Percentiles rank a stretch among this genome's conserved stretches.
Conservation (phyloP, 495 filamentous ascomycete species). For the Trichoderma gamsii region DNA sequence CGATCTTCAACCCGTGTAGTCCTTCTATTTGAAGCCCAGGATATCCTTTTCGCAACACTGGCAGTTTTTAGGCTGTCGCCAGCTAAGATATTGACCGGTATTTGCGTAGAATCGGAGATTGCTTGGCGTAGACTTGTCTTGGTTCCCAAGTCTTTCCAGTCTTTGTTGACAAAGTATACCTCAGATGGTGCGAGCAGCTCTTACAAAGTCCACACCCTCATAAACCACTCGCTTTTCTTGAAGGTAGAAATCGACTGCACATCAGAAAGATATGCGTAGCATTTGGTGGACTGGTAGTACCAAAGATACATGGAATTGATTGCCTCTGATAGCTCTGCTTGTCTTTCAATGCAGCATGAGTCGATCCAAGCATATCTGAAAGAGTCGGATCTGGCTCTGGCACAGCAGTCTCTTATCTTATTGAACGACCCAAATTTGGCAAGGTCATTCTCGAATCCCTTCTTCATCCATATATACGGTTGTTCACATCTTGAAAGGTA, state of each 20-base stretch:
- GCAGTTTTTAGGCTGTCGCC: not conserved
- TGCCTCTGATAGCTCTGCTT: constrained; percentile 40
- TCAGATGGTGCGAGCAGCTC: constrained; percentile 31
- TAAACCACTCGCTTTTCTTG: constrained; percentile 31
- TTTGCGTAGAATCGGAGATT: constrained; percentile 28
- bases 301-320: constrained; percentile 40
- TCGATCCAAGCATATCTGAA: constrained; percentile 35
- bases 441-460: too few species aligned
- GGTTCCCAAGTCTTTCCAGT: constrained; percentile 30
- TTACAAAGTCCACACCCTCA: constrained; percentile 39
- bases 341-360: constrained; percentile 42
- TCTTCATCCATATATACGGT: too few species aligned
- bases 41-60: constrained; percentile 32
- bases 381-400: constrained; percentile 18
- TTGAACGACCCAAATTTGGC: not conserved
- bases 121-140: constrained; percentile 21
- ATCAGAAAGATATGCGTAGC: constrained; percentile 39
- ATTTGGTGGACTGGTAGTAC: constrained; percentile 32
- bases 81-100: constrained; percentile 22
- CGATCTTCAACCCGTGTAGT: constrained; percentile 34
- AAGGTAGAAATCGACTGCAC: constrained; percentile 19
- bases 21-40: constrained; percentile 31
- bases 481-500: too few species aligned
- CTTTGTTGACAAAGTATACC: constrained; percentile 28
- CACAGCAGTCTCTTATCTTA: constrained; percentile 26